These are phyloP conservation scores for Aspergillus sparsus DNA, from an alignment of 495 filamentous ascomycete species.

Conservation along the genomic window DNA sequence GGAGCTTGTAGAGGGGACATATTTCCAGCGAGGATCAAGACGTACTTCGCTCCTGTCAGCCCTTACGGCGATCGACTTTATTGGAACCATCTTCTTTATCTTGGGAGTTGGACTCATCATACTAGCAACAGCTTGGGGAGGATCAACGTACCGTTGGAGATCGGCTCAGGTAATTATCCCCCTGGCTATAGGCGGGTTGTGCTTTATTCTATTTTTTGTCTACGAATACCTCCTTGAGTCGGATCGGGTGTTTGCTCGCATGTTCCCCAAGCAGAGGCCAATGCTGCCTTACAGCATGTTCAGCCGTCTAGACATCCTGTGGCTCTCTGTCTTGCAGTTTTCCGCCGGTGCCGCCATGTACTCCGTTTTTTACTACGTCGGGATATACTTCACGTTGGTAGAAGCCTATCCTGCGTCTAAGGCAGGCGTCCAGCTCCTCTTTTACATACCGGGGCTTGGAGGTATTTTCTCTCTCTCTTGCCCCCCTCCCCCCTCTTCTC, in stretches of 20 bases:
- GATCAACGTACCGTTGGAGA: constrained; percentile 56
- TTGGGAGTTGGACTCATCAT: constrained; percentile 59
- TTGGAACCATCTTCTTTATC: constrained; percentile 58
- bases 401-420: constrained; percentile 44
- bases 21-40: constrained; percentile 23
- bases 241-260: constrained; percentile 38
- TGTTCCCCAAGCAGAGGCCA: constrained; percentile 50
- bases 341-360: constrained; percentile 50
- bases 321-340: constrained; percentile 57
- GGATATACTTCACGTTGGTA: constrained; percentile 59
- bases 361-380: constrained; percentile 62
- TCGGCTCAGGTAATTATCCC: constrained; percentile 53
- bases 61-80: constrained; percentile 54
- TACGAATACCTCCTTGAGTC: constrained; percentile 60
- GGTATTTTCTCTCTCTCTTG: constrained; percentile 21
- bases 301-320: constrained; percentile 48
- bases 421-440: constrained; percentile 55
- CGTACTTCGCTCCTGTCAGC: constrained; percentile 33
- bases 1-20: constrained; percentile 34
- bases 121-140: constrained; percentile 60
- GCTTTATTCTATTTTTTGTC: constrained; percentile 48
- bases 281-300: constrained; percentile 61
- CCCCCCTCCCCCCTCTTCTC: not conserved
- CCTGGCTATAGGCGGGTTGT: constrained; percentile 49
- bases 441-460: constrained; percentile 46